Base-by-base conservation (phyloP, 306 rosid species). In the Citrullus colocynthis region DNA sequence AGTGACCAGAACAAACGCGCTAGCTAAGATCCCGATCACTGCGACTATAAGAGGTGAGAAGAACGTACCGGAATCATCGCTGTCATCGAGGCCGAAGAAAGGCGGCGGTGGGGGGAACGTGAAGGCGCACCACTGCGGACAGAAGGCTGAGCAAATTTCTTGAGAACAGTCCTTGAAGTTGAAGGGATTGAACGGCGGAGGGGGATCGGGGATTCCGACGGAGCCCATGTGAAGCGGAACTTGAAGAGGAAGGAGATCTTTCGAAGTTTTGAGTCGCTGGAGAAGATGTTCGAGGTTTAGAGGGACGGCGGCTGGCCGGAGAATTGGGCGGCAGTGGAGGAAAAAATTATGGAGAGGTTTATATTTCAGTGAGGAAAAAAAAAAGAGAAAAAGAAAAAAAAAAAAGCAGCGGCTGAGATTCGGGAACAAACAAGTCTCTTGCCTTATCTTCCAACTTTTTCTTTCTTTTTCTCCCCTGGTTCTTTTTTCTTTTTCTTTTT, bases 11-110 rank as follows among this genome's bases (percentile, higher is more conserved):
- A 93, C 83, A 79, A 91, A 87, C 9, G 89, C 88, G 55, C 88
- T 82, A 10, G 91, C 91, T 2, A 89, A 69, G 82, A 91, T 86
- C 77, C 98, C 96, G 48, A 93, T 89, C 24, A 89, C 78, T 1
- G 90, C 95, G 2, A 91, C 88, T 6, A 93, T 79, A 49, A 93
- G 93, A 63, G 96, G 98, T 6, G 98, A 93, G 83, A 89, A 87
- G 20, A 88, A 62, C 8, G 85, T 61, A 34, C 77, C 42, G 9
- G 89, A 85, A 15, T 34, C 69, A 0, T 84, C 59, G 39, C 56
- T 13, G 32, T 74, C 80, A 2, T 49, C 79, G 3, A 82, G 58
- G 24, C 75, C 56, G 48, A 80, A 51, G 49, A 73, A 30, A 12
- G 90, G 89, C 15, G 93, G 91, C 0, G 97, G 98, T 34, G 98